A percentile compares a stretch with the other conserved stretches of the same genome.
Evolutionary conservation across 2,329 filamentous ascomycete genomes (phyloP).

Genomic region (Ambrosiella beaveri): DNA sequence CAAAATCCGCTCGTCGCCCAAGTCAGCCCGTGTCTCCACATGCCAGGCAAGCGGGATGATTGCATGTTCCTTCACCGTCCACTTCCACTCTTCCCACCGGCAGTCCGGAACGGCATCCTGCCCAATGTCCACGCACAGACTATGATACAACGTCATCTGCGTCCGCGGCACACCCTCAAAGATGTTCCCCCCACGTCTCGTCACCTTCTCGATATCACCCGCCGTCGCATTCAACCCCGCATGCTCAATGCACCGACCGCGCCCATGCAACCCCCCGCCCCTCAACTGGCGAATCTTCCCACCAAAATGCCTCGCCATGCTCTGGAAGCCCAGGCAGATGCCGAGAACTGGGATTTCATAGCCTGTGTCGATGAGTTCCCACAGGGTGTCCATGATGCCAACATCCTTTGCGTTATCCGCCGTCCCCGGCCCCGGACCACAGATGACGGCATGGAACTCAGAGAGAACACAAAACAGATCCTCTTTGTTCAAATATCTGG

Average conservation of each 20-base stretch:
- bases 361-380: slow-evolving; percentile 27
- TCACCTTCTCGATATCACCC: slow-evolving; percentile 13
- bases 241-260: slow-evolving; percentile 53
- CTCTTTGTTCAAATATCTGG: slow-evolving; percentile 24
- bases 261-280: slow-evolving; percentile 59
- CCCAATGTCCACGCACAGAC: slow-evolving; percentile 37
- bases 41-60: slow-evolving; percentile 47
- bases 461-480: slow-evolving; percentile 21
- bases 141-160: slow-evolving; percentile 63
- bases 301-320: slow-evolving; percentile 51
- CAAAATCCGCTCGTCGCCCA: slow-evolving; percentile 36
- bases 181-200: slow-evolving; percentile 31
- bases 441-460: slow-evolving; percentile 68
- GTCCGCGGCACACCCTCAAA: slow-evolving; percentile 45
- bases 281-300: slow-evolving; percentile 46
- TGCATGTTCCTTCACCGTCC: slow-evolving; percentile 25
- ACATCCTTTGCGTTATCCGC: slow-evolving; percentile 58
- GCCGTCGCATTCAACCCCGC: not conserved
- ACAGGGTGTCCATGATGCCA: slow-evolving; percentile 63
- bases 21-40: slow-evolving; percentile 25
- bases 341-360: slow-evolving; percentile 55
- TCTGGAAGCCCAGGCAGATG: slow-evolving; percentile 81
- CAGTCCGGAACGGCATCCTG: slow-evolving; percentile 24
- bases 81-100: slow-evolving; percentile 24
- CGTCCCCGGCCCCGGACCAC: slow-evolving; percentile 78